These are phyloP conservation scores for Aethionema arabicum DNA, from an alignment of 345 rosid genomes.

Conservation along the genomic window DNA sequence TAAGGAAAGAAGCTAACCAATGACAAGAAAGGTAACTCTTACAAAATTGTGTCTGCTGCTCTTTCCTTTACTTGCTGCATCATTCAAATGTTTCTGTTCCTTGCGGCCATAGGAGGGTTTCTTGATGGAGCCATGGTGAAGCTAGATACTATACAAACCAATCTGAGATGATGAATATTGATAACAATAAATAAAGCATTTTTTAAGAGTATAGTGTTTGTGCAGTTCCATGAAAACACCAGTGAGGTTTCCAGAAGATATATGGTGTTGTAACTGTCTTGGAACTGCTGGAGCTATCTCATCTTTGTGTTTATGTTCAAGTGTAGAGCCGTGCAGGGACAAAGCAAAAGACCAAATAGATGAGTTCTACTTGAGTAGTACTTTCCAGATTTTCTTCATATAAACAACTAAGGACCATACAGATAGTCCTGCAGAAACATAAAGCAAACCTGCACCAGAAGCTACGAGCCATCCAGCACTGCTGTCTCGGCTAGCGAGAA, in stretches of 20 bases:
- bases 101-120: background rate
- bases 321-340: too few relatives aligned
- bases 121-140: background rate
- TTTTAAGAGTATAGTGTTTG: background rate
- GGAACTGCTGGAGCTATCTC: background rate
- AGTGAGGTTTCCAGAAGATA: background rate
- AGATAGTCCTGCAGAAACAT: conserved; percentile 89
- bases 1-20: too few relatives aligned
- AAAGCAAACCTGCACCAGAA: conserved; percentile 81
- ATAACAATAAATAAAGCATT: background rate
- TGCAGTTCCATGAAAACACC: background rate
- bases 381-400: conserved; percentile 77
- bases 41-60: too few relatives aligned
- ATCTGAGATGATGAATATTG: background rate
- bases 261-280: conserved; percentile 5
- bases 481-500: conserved; percentile 80
- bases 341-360: conserved; percentile 25
- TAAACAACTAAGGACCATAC: conserved; percentile 84
- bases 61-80: background rate
- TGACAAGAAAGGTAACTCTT: too few relatives aligned
- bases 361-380: conserved; percentile 57
- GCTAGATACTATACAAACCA: background rate
- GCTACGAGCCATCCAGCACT: conserved; percentile 65
- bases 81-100: background rate
- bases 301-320: too few relatives aligned